Evolutionary conservation across 495 filamentous ascomycete genomes (phyloP).

Genomic region (Penicillium steckii): DNA sequence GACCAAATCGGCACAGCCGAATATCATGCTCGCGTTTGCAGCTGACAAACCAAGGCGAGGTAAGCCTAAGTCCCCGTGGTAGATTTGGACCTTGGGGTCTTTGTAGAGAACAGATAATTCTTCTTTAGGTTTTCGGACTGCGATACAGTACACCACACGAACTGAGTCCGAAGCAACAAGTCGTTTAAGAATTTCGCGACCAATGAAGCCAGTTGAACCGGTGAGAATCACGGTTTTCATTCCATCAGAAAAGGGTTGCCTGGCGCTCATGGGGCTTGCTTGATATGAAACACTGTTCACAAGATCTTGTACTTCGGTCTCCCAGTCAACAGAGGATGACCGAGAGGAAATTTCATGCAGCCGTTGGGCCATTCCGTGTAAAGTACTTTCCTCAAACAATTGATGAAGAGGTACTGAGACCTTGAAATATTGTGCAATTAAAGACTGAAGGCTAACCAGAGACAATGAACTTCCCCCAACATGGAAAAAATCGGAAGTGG

Average conservation of each 20-base stretch:
- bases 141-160: slow-evolving; percentile 30
- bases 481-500: slow-evolving; percentile 36
- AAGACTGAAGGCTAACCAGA: slow-evolving; percentile 29
- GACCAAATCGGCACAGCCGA: slow-evolving; percentile 33
- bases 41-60: slow-evolving; percentile 37
- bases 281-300: background rate
- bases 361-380: slow-evolving; percentile 29
- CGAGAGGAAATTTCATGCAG: slow-evolving; percentile 3
- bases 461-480: slow-evolving; percentile 39
- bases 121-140: slow-evolving; percentile 15
- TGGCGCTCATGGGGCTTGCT: background rate
- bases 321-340: slow-evolving; percentile 22
- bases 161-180: slow-evolving; percentile 23
- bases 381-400: slow-evolving; percentile 35
- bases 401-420: slow-evolving; percentile 23
- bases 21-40: slow-evolving; percentile 23
- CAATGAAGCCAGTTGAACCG: slow-evolving; percentile 37
- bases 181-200: slow-evolving; percentile 23
- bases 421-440: slow-evolving; percentile 23
- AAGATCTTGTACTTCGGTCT: slow-evolving; percentile 10
- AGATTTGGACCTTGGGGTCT: slow-evolving; percentile 29
- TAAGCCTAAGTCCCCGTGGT: slow-evolving; percentile 36
- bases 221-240: slow-evolving; percentile 25
- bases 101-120: slow-evolving; percentile 12
- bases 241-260: background rate